Base-by-base conservation (phyloP, 208 protist genomes). In the Trypanosoma vivax region DNA sequence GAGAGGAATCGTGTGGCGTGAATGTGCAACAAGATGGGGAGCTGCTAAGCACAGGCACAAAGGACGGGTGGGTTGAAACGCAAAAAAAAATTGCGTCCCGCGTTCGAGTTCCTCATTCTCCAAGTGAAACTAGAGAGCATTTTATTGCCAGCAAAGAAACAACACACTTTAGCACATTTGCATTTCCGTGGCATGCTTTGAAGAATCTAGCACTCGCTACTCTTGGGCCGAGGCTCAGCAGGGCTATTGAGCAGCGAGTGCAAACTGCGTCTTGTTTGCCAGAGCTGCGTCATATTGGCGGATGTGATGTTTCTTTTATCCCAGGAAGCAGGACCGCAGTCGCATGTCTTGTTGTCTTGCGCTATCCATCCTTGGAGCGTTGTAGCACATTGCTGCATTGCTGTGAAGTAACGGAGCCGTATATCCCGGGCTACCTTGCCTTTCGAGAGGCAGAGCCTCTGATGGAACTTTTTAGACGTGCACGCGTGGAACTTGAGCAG, bases 401-500 rank as follows among this genome's bases (percentile, higher is more conserved):
- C 43, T 90, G 81, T 54, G 65, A 64, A 24, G 41, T 87, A 21
- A 63, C 28, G 25, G 74, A 83, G 35, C 95, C 94, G 0, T 99
- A 99, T 66, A 70, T 97, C 0, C 70, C 92, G 0, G 95, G 95
- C 5, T 99, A 92, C 67, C 65, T 99, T 2, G 95, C 96, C 13
- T 98, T 98, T 46, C 81, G 97, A 7, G 97, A 99, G 58, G 75
- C 88, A 7, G 48, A 58, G 6, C 74, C 75, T 14, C 55, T 88
- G 7, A 25, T 68, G 45, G 64, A 66, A 19, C 66, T 92, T 18
- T 66, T 90, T 19, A 39, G 70, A 11, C 43, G 41, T 5, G 50
- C 56, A 35, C 24, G 35, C 13, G 31, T 18, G 1, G 68, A 72
- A 31, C 30, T 91, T 5, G 29, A 37, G 23, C 69, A 53, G 6